phyloP scores from a whole-genome alignment of 2,329 filamentous ascomycete genomes.

The Drechslerella dactyloides region DNA sequence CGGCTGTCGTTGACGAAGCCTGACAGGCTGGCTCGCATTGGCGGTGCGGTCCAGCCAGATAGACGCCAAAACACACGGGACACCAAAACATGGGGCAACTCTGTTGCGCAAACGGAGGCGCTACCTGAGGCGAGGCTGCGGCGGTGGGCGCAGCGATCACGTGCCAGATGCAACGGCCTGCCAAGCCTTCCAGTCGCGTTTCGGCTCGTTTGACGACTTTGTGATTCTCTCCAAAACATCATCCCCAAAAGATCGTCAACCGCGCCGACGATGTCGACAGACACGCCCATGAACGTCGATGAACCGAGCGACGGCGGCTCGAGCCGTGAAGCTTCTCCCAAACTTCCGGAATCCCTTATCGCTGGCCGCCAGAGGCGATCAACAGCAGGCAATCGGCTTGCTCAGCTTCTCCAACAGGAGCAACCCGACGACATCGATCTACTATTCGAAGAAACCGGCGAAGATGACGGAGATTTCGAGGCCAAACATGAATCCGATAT shows the following conservation, averaged over 20 bases:
- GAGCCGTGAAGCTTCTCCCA: constrained; percentile 14
- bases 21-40: constrained; percentile 22
- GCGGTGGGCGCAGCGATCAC: not conserved
- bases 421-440: constrained; percentile 70
- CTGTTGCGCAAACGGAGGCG: no score
- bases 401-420: constrained; percentile 76
- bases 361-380: constrained; percentile 76
- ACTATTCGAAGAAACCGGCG: constrained; percentile 73
- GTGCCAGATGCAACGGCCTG: not conserved
- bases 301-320: constrained; percentile 35
- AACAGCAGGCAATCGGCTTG: constrained; percentile 84
- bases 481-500: constrained; percentile 76
- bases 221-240: constrained; percentile 1
- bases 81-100: not conserved
- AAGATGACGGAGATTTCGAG: constrained; percentile 72
- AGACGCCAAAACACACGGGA: constrained; percentile 15
- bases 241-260: not conserved
- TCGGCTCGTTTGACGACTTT: not conserved
- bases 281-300: constrained; percentile 36
- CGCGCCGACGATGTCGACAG: constrained; percentile 15
- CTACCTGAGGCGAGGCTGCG: not conserved
- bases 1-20: constrained; percentile 42
- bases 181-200: constrained; percentile 4
- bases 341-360: constrained; percentile 70
- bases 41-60: constrained; percentile 25